Conservation (phyloP, 192 early-diverging fungal species). For the Coemansia umbellata region DNA sequence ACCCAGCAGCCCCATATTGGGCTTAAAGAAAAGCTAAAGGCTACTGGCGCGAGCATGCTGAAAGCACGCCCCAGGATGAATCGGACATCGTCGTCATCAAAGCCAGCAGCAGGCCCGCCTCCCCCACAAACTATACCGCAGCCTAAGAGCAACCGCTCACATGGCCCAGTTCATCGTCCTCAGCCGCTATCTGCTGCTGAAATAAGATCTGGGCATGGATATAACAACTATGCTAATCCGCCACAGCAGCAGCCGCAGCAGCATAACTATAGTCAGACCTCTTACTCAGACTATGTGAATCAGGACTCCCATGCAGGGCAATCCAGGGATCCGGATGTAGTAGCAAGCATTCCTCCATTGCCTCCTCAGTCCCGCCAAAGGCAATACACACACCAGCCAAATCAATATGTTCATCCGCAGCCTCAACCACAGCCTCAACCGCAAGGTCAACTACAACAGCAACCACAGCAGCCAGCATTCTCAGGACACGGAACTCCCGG, state of each 20-base stretch:
- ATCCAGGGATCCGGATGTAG: neutral
- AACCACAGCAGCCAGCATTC: slow-evolving; percentile 1
- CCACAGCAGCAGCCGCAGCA: slow-evolving; percentile 3
- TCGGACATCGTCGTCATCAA: slow-evolving; percentile 28
- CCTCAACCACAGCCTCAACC: too few relatives aligned
- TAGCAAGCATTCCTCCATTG: neutral
- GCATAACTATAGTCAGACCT: neutral
- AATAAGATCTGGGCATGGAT: neutral
- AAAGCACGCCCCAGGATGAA: slow-evolving; percentile 32
- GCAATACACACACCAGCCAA: neutral
- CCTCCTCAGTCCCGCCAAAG: neutral
- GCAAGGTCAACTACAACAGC: neutral
- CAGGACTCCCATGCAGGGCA: neutral
- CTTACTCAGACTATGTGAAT: neutral
- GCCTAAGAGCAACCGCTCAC: neutral
- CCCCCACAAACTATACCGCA: slow-evolving; percentile 3
- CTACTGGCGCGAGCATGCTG: slow-evolving; percentile 39
- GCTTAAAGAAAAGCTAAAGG: slow-evolving; percentile 41
- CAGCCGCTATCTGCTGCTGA: slow-evolving; percentile 22
- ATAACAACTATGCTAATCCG: neutral
- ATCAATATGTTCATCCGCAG: too few relatives aligned
- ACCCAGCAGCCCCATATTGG: slow-evolving; percentile 11
- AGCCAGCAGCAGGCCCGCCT: slow-evolving; percentile 1
- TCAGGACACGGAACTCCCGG: slow-evolving; percentile 22
- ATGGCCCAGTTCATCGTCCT: slow-evolving; percentile 28